Base-by-base conservation (phyloP, 73 alveolate genomes). In the Paramecium sonneborni region DNA sequence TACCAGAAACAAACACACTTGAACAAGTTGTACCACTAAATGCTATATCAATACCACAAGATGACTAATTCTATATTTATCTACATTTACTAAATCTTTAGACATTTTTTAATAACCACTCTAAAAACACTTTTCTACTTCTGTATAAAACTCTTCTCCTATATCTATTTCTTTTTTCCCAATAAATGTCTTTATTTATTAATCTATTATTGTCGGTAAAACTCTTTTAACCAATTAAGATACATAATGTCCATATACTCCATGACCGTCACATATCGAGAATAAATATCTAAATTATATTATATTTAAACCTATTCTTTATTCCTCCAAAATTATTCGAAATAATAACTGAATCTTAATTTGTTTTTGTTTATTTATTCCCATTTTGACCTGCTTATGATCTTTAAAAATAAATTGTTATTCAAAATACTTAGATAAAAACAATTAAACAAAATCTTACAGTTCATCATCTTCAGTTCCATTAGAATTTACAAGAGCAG, bases 231-330 rank as follows among this genome's bases (percentile, higher is more conserved):
- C 32, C 18, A 92, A 92, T 15, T 79, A 62, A 26, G 95, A 91
- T 0, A 92, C 96, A 86, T 92, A 94, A 92, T 95, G 97, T 0
- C 98, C 98, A 93, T 92, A 92, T 12, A 94, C 92, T 6, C 98
- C 98, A 70, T 95, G 98, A 12, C 98, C 98, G 89, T 95, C 98
- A 55, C 85, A 85, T 8, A 85, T 85, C 3, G 92, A 48, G 52
- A 56, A 85, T n/a, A 85, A 35, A 11, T 85, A 72, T 30, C 85
- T 70, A 48, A 35, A 48, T 48, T 4, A 15, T 48, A 48, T 18
- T 5, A 15, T 2, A 48, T 12, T 12, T 15, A 3, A 15, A 48
- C 20, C 68, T 8, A 26, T 70, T 70, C 46, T 8, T 70, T n/a
- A 14, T 4, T 4, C 57, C 86, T 70, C 26, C 58, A 70, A 18